Conservation (phyloP, 169 alveolate species). For the Miamiensis avidus region DNA sequence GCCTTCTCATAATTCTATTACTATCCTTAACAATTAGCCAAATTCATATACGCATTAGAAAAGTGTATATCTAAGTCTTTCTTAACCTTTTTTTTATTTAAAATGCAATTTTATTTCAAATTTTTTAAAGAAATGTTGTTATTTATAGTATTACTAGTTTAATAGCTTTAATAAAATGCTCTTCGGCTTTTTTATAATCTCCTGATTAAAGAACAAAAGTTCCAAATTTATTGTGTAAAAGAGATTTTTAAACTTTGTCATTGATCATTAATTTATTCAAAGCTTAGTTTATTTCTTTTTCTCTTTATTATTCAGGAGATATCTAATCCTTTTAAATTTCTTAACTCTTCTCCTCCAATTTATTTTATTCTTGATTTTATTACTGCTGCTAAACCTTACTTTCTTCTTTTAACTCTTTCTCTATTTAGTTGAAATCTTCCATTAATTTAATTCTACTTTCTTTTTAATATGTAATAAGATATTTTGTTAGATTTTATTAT, state of each 20-base stretch:
- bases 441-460: no score
- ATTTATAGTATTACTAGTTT: conserved; percentile 1
- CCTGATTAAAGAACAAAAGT: conserved; percentile 22
- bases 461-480: no score
- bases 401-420: no score
- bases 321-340: no score
- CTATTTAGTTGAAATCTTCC: no score
- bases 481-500: no score
- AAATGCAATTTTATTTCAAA: no score
- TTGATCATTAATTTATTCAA: not conserved
- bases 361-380: not conserved
- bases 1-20: conserved; percentile 43
- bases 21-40: conserved; percentile 49
- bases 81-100: not conserved
- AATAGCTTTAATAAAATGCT: conserved; percentile 22
- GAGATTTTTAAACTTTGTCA: conserved; percentile 24
- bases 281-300: not conserved
- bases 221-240: conserved; percentile 38
- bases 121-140: no score
- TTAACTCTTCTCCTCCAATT: not conserved
- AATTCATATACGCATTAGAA: conserved; percentile 44
- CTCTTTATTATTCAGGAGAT: no score
- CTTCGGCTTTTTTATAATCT: conserved; percentile 9
- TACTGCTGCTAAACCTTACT: not conserved
- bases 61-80: not conserved